Evolutionary conservation across 345 rosid genomes (phyloP).

Genomic region (Microthlaspi erraticum): DNA sequence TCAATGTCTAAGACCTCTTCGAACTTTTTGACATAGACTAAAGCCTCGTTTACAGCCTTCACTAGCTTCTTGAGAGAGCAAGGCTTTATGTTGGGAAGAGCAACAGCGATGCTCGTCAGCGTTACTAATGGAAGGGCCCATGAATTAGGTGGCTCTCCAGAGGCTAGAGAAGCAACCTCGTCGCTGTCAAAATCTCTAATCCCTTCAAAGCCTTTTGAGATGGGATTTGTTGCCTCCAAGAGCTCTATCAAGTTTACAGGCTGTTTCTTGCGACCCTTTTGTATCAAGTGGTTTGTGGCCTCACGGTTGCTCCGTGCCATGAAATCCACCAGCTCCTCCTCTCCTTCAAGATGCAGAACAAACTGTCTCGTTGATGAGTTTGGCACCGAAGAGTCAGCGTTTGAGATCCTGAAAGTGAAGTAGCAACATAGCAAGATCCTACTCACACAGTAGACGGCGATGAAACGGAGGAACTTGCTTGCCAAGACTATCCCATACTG

Average conservation of each 20-base stretch:
- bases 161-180: conserved; percentile 51
- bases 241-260: conserved; percentile 63
- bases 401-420: conserved; percentile 34
- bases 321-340: conserved; percentile 57
- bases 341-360: conserved; percentile 89
- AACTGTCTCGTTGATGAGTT: conserved; percentile 47
- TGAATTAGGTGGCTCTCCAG: conserved; percentile 65
- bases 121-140: conserved; percentile 90
- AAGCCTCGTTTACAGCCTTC: conserved; percentile 62
- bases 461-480: conserved; percentile 63
- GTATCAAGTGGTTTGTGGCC: conserved; percentile 64
- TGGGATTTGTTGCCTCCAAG: conserved; percentile 49
- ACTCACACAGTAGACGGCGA: conserved; percentile 53
- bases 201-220: conserved; percentile 60
- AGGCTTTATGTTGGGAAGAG: conserved; percentile 59
- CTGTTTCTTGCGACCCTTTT: conserved; percentile 55
- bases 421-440: conserved; percentile 40
- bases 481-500: conserved; percentile 65
- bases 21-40: conserved; percentile 53
- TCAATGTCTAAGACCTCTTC: conserved; percentile 53
- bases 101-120: conserved; percentile 64
- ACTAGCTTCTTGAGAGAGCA: conserved; percentile 48
- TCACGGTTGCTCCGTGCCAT: conserved; percentile 66
- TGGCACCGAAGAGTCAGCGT: conserved; percentile 46
- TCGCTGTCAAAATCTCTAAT: conserved; percentile 62